Evolutionary conservation across 169 alveolate species (phyloP), one percentile per base, ranked within the genome.

Genomic region (Plasmodium gaboni): DNA sequence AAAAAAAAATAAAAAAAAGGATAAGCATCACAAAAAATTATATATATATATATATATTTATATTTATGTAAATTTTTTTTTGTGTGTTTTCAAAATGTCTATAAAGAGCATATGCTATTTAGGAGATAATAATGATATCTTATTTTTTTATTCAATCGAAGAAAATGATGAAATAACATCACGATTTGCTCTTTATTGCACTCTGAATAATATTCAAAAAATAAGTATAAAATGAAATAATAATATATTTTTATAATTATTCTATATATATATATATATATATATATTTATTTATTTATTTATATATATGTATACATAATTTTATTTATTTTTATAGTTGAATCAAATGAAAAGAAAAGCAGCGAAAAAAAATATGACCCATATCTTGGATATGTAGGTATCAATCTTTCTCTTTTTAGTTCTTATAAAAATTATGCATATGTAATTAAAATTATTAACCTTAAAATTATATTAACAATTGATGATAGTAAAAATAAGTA

Each of bases 331-430:
- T 42, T 2, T 67, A 1, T 55, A 76, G 89, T 68, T 42, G 78
- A 76, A 17, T 19, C 65, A 19, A 76, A 69, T 42, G 76, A 76
- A 42, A 76, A 64, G 42, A 76, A 76, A 42, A 42, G 50, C 8
- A 76, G 55, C n/a, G 89, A 76, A 13, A 64, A 76, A 57, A 76
- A 64, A 24, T 19, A 51, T 24, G 89, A 76, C 15, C 89, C 89
- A 5, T 76, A 76, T 44, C 69, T 76, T 19, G 89, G 89, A 28
- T 76, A 64, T 57, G 74, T 76, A 7, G 89, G 89, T n/a, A 24
- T 76, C 7, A 76, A 76, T 51, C 88, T 76, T 59, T 76, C 88
- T 59, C 74, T 76, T n/a, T 76, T 76, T 44, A 76, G 88, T 69
- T 67, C 88, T 12, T 57, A 76, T 44, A 76, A 76, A 64, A 76